Base-by-base conservation (phyloP, 73 alveolate genomes). In the Tetrahymena elliotti region DNA sequence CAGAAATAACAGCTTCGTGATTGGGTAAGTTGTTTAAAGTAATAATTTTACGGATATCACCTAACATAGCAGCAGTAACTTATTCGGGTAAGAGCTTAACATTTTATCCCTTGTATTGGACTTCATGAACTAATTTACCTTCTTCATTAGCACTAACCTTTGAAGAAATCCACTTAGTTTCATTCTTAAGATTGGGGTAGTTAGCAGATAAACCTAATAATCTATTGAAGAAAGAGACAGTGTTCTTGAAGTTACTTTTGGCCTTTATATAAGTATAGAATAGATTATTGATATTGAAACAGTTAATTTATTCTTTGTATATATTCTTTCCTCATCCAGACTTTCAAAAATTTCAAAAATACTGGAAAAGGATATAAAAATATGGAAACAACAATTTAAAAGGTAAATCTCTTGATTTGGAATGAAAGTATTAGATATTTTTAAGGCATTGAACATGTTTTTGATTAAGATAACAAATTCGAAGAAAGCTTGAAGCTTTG, bases 11-110 rank as follows among this genome's bases (percentile, higher is more conserved):
- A 94, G 93, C 83, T 53, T 94, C 93, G 92, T 94, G 93, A 34
- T 88, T 97, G 36, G 94, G 94, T 1, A 98, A 93, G 93, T 98
- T 97, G 93, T 95, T 96, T 82, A 37, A 94, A 94, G 96, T 97
- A 54, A 96, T 93, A 84, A 97, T 84, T 31, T 84, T 38, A 93
- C 98, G 97, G 35, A 97, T 33, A 68, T 98, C 97, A 41, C 94
- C 95, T 33, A 98, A 95, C 94, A 96, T 95, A 37, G 96, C 94
- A 15, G 98, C 99, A 27, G 97, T 88, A 35, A 98, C 96, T 94
- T 98, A 97, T 96, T 99, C 99, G 31, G 99, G 99, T 27, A 97
- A 94, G 95, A 95, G 95, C 12, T 83, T 41, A 38, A 38, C 38
- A 53, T 94, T 95, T 53, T 97, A 96, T 35, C 99, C 99, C 52